Conservation (phyloP, 192 early-diverging fungal genomes). For the Mortierella antarctica region DNA sequence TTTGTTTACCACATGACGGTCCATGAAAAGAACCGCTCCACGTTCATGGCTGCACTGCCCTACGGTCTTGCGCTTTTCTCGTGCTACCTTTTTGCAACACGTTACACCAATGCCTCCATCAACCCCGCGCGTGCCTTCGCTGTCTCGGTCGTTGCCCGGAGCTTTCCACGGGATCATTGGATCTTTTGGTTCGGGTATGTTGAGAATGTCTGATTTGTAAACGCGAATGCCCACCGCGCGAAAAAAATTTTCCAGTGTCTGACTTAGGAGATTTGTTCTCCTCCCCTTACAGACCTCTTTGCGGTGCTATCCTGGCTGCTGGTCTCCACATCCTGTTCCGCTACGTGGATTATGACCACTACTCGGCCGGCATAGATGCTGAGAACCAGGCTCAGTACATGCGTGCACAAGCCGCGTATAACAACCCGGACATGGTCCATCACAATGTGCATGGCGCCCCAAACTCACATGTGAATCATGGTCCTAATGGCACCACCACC, state of each 20-base stretch:
- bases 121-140: slow-evolving; percentile 80
- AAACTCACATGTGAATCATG: not conserved
- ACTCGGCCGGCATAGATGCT: slow-evolving; percentile 33
- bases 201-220: not conserved
- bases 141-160: slow-evolving; percentile 62
- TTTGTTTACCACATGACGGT: slow-evolving; percentile 46
- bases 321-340: slow-evolving; percentile 42
- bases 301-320: slow-evolving; percentile 31
- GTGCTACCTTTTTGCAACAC: slow-evolving; percentile 35
- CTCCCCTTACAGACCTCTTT: slow-evolving; percentile 21
- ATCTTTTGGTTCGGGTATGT: slow-evolving; percentile 70
- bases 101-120: slow-evolving; percentile 63
- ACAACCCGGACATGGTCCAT: not conserved
- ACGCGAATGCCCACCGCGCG: not conserved
- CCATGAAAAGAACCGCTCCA: slow-evolving; percentile 48
- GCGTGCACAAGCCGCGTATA: slow-evolving; percentile 26
- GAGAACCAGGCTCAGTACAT: slow-evolving; percentile 28
- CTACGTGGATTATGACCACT: slow-evolving; percentile 33
- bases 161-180: slow-evolving; percentile 64
- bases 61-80: slow-evolving; percentile 31
- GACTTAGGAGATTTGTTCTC: too few species aligned
- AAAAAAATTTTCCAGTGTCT: not conserved
- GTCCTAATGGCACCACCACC: not conserved
- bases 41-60: slow-evolving; percentile 41
- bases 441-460: not conserved